Evolutionary conservation across 352 stramenopile genomes (phyloP), one percentile per base, ranked within the genome.

Genomic region (Globisporangium parvum): DNA sequence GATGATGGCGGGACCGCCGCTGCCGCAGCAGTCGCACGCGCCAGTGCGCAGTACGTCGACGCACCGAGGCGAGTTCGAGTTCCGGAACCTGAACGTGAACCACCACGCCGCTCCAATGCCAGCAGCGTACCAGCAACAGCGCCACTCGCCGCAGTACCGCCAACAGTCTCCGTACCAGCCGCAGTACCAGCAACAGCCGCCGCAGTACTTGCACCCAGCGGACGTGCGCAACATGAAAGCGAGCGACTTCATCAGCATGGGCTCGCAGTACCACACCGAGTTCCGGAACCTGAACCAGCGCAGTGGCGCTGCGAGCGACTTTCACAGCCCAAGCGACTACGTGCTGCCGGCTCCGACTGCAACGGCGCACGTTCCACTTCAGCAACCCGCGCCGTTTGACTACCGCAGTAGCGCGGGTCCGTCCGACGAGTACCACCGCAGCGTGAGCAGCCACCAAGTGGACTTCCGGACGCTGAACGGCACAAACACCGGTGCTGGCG

Each of bases 81-180:
- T 59, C 55, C 55, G 55, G 23, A 55, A 60, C 55, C 23, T 55
- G 47, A 54, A 53, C 33, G 20, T 37, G 5, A 12, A 10, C 31
- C 31, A 37, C 31, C 31, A 37, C 31, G 31, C 31, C 1, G 6
- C 31, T 5, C 31, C 31, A 37, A 37, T 37, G 31, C 1, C 31
- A 11, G 31, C 6, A 37, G 31, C 31, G 31, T 37, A 37, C 31
- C 31, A 37, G 31, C 31, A 31, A 6, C 26, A 37, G 31, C 49
- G 11, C 5, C 47, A 33, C 15, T 23, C 24, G 24, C 21, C 21
- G 6, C 35, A 33, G 26, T 46, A 37, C 31, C 41, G 41, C 23
- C 26, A 37, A 15, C 50, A 55, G 39, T 39, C 31, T 23, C 41
- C 40, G 12, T 46, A 50, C 17, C n/a, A 35, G n/a, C 23, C 15